These are phyloP conservation scores for Plantago elongata DNA, from an alignment of 257 asterid genomes.

Conservation along the genomic window DNA sequence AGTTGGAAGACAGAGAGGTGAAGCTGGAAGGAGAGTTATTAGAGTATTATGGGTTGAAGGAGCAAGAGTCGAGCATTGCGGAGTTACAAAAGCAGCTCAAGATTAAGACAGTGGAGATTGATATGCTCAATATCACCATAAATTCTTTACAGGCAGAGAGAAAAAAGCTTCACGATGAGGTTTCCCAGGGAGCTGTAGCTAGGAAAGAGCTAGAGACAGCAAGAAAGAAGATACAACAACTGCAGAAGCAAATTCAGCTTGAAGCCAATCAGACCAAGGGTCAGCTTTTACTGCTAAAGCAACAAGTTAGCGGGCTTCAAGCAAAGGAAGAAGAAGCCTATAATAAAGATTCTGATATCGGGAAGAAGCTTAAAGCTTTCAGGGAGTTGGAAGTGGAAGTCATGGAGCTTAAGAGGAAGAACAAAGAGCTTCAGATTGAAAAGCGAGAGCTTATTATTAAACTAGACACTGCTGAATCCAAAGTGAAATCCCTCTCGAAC, in stretches of 20 bases:
- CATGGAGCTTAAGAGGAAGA: conserved; percentile 85
- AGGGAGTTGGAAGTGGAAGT: conserved; percentile 84
- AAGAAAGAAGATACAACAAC: conserved; percentile 67
- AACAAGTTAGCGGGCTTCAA: conserved; percentile 84
- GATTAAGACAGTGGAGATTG: conserved; percentile 79
- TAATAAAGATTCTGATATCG: conserved; percentile 56
- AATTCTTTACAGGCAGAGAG: conserved; percentile 79
- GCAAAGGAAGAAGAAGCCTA: conserved; percentile 69
- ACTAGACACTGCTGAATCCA: conserved; percentile 70
- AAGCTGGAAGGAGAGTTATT: conserved; percentile 93
- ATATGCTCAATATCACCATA: conserved; percentile 79
- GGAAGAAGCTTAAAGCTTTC: conserved; percentile 69
- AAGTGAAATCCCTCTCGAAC: conserved; percentile 62
- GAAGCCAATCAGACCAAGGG: conserved; percentile 91
- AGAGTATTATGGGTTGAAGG: conserved; percentile 82
- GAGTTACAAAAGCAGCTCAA: conserved; percentile 85
- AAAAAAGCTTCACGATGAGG: conserved; percentile 88
- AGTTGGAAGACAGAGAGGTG: conserved; percentile 86
- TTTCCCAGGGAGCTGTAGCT: conserved; percentile 49
- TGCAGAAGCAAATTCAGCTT: conserved; percentile 84
- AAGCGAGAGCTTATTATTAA: conserved; percentile 75
- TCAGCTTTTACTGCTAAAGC: conserved; percentile 80
- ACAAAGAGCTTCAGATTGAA: conserved; percentile 91
- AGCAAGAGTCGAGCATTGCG: conserved; percentile 68
- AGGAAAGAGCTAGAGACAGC: conserved; percentile 74